Conservation (phyloP, 2,329 filamentous ascomycete genomes). For the Diaporthe velutina region DNA sequence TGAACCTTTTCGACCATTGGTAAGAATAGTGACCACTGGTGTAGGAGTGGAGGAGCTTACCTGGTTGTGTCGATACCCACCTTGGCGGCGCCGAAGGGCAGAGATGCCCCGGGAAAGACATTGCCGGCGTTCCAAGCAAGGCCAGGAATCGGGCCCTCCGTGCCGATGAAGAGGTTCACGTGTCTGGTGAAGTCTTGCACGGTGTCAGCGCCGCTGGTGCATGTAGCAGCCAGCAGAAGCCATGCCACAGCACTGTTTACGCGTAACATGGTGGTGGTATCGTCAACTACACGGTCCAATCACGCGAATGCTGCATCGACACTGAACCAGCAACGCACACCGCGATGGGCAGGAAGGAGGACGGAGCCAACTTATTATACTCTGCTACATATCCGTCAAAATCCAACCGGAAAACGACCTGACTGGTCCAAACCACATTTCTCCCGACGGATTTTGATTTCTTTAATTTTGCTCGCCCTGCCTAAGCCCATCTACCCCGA, state of each 20-base stretch:
- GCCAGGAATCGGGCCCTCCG: conserved; percentile 58
- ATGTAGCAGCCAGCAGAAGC: conserved; percentile 9
- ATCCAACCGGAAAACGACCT: neutral
- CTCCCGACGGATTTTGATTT: conserved; percentile 17
- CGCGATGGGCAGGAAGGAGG: no score
- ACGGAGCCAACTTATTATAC: conserved; percentile 3
- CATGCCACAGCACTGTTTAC: neutral
- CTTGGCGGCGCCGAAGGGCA: conserved; percentile 62
- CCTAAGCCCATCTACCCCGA: conserved; percentile 10
- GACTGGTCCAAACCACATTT: neutral
- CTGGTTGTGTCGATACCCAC: conserved; percentile 67
- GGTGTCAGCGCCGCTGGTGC: conserved; percentile 1
- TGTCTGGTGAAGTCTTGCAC: conserved; percentile 54
- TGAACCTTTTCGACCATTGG: neutral
- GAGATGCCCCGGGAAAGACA: conserved; percentile 62
- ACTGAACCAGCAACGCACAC: neutral
- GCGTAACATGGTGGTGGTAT: neutral
- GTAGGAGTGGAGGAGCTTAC: conserved; percentile 46
- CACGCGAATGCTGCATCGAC: neutral
- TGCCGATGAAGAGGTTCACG: conserved; percentile 64
- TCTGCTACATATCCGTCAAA: neutral
- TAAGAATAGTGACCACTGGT: neutral
- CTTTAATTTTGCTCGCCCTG: conserved; percentile 11
- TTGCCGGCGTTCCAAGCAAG: conserved; percentile 55
- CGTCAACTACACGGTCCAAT: neutral